Conservation (phyloP, 345 rosid species). For the Mallotus nudiflorus region DNA sequence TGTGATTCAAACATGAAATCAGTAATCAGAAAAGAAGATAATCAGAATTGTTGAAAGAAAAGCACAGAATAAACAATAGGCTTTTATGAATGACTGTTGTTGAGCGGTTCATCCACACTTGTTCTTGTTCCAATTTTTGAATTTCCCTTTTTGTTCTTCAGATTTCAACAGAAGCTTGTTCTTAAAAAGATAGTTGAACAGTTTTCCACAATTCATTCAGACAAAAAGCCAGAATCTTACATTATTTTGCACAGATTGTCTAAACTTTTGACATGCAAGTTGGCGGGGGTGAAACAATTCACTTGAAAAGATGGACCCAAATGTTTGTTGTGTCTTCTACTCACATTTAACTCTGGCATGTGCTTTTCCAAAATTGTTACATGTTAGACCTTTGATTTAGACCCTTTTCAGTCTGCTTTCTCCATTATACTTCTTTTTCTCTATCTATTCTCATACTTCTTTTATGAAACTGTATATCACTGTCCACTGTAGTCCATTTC, state of each 20-base stretch:
- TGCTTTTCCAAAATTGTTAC: not conserved
- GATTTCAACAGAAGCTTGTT: not conserved
- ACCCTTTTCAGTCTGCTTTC: not conserved
- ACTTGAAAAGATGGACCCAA: slow-evolving; percentile 5
- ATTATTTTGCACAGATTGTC: not conserved
- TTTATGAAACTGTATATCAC: not conserved
- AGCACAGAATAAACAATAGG: not conserved
- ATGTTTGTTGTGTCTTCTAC: not conserved
- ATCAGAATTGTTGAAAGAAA: not conserved
- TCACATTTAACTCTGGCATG: not conserved
- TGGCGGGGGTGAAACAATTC: not conserved
- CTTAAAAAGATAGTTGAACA: not conserved
- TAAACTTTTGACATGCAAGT: not conserved
- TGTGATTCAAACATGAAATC: not conserved
- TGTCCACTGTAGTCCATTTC: not conserved
- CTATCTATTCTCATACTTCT: not conserved
- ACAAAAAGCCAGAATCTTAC: not conserved
- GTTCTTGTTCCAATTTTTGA: too few relatives aligned
- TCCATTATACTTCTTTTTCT: not conserved
- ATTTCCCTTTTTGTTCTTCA: not conserved
- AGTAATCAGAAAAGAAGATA: not conserved
- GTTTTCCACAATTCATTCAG: not conserved
- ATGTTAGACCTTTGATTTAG: not conserved
- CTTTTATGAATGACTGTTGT: not conserved
- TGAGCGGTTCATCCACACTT: not conserved